Base-by-base conservation (phyloP, 2,329 filamentous ascomycete species). In the Blastomyces parvus region DNA sequence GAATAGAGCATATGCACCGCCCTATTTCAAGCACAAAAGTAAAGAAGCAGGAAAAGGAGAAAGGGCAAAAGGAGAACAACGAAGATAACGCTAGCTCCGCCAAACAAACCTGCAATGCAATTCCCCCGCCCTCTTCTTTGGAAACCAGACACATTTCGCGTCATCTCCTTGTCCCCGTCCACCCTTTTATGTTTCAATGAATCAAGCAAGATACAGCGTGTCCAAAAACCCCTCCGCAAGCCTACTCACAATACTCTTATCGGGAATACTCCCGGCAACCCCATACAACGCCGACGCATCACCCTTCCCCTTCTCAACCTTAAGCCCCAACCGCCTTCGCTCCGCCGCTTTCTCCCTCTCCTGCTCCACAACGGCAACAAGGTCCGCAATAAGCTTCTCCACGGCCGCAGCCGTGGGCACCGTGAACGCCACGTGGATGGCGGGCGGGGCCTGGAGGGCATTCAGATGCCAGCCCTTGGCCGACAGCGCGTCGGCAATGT, bases 381-480 rank as follows among this genome's bases (percentile, higher is more conserved):
- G 77, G 74, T 99, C 94, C 9, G 79, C 77, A 60, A 94, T 83
- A 62, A 99, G 81, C 71, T 84, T 83, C 72, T 97, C 91, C 73
- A 90, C 89, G 2, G 88, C 90, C 70, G 87, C 87, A 27, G 87
- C 86, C 58, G 95, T 89, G 19, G 93, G 93, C 69, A 96, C 76
- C 0, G 94, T 99, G 48, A 97, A 91, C 14, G 94, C 94, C 48
- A 97, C 86, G 75, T 99, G 94, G 62, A 99, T 91, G 25, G 91
- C 94, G 0, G 94, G 87, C 2, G 94, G 94, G 70, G 86, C 88
- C 78, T 99, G 94, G 66, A 99, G 82, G 2, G 92, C 90, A 72
- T 97, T 99, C 64, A 99, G 82, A 78, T 99, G 94, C 94, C 94
- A 99, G 2, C 94, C 93, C 72, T 87, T 88, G 0, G 79, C 79